Base-by-base conservation (phyloP, 441 rosid species). In the Eutrema salsugineum region DNA sequence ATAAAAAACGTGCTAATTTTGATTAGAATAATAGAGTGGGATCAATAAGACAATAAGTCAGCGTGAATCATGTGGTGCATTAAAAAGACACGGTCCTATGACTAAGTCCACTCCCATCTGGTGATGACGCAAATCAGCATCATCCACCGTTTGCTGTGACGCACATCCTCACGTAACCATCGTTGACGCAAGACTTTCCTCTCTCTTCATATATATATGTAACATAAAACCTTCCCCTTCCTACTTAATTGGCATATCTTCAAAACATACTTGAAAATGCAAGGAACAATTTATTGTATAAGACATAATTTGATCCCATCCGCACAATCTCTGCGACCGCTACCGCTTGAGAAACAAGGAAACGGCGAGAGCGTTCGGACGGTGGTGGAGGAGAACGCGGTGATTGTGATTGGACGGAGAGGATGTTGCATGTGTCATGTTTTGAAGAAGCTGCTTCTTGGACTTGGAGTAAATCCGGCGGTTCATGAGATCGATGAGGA, bases 341-440 rank as follows among this genome's bases (percentile, higher is more conserved):
- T 20, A 43, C 8, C 36, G 72, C 65, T 69, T 46, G 4, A 38
- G 47, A 38, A 50, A 19, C 50, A 50, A 1, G 67, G 15, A 42
- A 15, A 6, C 43, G 61, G 61, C 38, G 59, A 76, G 72, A 12
- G 70, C 32, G 79, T 86, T 14, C 27, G 53, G 43, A 75, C 66
- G 57, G 47, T 81, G 79, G 92, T 90, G 68, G 51, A 50, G 8
- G 92, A 86, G 78, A 93, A 85, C 79, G 86, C 98, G 3, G 88
- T 91, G 74, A 72, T 84, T 0, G 92, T 91, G 66, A 69, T 90
- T 17, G 97, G 95, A 14, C 76, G 77, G 65, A 85, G 83, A 1
- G 97, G 93, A 5, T 93, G 98, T 33, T 93, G 97, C 75, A 89
- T 93, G 98, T 81, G 91, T 56, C 94, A 81, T 40, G 98, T 93